phyloP scores from a whole-genome alignment of 2,329 filamentous ascomycete species.

The Cladosporium sp. region DNA sequence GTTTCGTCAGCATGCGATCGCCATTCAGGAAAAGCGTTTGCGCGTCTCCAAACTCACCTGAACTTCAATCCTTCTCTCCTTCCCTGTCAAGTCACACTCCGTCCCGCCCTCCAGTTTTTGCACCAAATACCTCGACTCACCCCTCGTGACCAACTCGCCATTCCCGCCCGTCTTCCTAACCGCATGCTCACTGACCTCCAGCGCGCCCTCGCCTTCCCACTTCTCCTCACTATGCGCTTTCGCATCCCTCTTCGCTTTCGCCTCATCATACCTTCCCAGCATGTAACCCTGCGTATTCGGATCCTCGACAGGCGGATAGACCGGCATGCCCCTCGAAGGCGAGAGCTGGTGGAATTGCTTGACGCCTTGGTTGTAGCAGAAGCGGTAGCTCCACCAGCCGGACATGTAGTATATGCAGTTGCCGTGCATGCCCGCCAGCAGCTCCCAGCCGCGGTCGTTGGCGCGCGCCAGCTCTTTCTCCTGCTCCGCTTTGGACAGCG shows the following conservation, averaged over 20 bases:
- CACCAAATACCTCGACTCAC: constrained; percentile 79
- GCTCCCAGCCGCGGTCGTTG: constrained; percentile 71
- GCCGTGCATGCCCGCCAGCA: constrained; percentile 72
- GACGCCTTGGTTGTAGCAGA: constrained; percentile 84
- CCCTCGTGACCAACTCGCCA: constrained; percentile 65
- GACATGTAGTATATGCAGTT: constrained; percentile 78
- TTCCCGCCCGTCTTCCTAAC: constrained; percentile 47
- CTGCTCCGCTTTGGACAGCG: constrained; percentile 56
- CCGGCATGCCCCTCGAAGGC: constrained; percentile 61
- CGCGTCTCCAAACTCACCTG: constrained; percentile 44
- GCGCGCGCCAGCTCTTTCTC: constrained; percentile 76
- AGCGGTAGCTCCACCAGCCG: constrained; percentile 95
- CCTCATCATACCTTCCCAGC: constrained; percentile 58
- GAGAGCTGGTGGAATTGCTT: constrained; percentile 86
- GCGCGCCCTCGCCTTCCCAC: constrained; percentile 22
- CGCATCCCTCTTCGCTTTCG: constrained; percentile 25
- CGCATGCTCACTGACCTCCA: constrained; percentile 27
- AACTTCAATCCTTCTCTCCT: constrained; percentile 78
- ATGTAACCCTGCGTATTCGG: constrained; percentile 71
- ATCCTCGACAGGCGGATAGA: constrained; percentile 72
- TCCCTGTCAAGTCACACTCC: constrained; percentile 78
- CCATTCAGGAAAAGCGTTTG: not conserved
- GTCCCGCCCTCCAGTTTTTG: constrained; percentile 78
- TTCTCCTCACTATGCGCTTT: constrained; percentile 27
- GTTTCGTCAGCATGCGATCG: not conserved